Evolutionary conservation across 2,329 filamentous ascomycete species (phyloP).

Genomic region (Sporothrix variecibatus): DNA sequence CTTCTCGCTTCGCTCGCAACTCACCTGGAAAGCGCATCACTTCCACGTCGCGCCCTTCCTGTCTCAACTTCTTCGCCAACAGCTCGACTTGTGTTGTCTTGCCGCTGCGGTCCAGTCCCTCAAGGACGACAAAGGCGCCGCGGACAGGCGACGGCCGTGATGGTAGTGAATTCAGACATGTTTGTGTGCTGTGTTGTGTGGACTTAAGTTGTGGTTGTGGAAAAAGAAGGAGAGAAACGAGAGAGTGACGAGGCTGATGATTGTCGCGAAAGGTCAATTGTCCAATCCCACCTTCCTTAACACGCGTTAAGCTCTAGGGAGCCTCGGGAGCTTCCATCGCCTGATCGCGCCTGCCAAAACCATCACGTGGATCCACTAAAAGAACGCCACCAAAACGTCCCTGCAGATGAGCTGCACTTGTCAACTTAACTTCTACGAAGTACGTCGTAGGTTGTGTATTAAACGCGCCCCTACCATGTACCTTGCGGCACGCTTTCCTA

Average conservation of each 20-base stretch:
- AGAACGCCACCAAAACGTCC: background rate
- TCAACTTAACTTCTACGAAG: too few relatives aligned
- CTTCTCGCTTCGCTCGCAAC: background rate
- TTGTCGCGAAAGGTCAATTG: background rate
- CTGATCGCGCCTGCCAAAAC: background rate
- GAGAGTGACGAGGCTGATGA: background rate
- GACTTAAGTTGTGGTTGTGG: background rate
- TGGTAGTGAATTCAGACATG: background rate
- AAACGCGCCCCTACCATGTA: background rate
- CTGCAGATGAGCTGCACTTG: background rate
- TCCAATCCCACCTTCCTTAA: background rate
- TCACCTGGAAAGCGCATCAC: conserved; percentile 60
- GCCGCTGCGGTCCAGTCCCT: conserved; percentile 85
- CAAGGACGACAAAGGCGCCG: conserved; percentile 79
- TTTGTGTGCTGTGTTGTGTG: background rate
- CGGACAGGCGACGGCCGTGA: conserved; percentile 41
- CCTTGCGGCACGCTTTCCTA: background rate
- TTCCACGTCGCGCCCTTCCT: conserved; percentile 52
- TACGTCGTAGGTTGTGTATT: conserved; percentile 4
- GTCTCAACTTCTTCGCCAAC: conserved; percentile 58
- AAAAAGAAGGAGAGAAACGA: too few relatives aligned
- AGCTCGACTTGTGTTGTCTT: conserved; percentile 87
- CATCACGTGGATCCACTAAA: conserved; percentile 12
- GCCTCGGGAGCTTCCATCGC: conserved; percentile 2
- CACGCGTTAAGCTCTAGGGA: background rate